A percentile compares a stretch with the other conserved stretches of the same genome.
phyloP scores from a whole-genome alignment of 2,329 filamentous ascomycete species.

The Hymenoscyphus repandus region DNA sequence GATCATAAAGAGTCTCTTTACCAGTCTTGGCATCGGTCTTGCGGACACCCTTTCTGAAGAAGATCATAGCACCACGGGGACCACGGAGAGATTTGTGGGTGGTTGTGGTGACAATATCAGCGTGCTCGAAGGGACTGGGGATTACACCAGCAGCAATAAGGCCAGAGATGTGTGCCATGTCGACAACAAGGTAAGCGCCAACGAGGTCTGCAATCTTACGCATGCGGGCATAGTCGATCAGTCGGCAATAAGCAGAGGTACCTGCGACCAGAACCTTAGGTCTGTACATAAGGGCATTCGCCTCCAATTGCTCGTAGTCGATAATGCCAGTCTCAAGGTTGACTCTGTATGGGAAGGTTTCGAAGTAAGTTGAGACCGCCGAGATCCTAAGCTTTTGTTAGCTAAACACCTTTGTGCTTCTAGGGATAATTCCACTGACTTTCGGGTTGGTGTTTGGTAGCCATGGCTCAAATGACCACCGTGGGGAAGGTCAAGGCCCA shows the following conservation, averaged over 20 bases:
- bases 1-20: constrained; percentile 84
- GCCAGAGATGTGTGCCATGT: constrained; percentile 99
- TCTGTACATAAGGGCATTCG: constrained; percentile 85
- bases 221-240: constrained; percentile 97
- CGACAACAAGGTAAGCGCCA: constrained; percentile 89
- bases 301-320: constrained; percentile 89
- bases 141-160: constrained; percentile 91
- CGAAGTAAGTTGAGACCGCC: constrained; percentile 96
- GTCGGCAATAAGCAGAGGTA: constrained; percentile 95
- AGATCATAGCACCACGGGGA: constrained; percentile 98
- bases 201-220: constrained; percentile 90
- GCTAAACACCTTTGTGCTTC: constrained; percentile 2
- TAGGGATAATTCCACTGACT: constrained; percentile 46
- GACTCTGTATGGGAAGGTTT: constrained; percentile 95
- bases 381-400: constrained; percentile 61
- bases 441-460: constrained; percentile 92
- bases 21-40: constrained; percentile 86
- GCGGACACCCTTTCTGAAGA: constrained; percentile 96
- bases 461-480: constrained; percentile 95
- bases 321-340: constrained; percentile 89
- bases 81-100: constrained; percentile 99
- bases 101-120: constrained; percentile 96
- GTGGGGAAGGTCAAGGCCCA: constrained; percentile 96
- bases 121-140: constrained; percentile 84
- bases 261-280: constrained; percentile 95